These are phyloP conservation scores for Suhomyces terraborum DNA, from an alignment of 1,139 yeast species.

Conservation along the genomic window DNA sequence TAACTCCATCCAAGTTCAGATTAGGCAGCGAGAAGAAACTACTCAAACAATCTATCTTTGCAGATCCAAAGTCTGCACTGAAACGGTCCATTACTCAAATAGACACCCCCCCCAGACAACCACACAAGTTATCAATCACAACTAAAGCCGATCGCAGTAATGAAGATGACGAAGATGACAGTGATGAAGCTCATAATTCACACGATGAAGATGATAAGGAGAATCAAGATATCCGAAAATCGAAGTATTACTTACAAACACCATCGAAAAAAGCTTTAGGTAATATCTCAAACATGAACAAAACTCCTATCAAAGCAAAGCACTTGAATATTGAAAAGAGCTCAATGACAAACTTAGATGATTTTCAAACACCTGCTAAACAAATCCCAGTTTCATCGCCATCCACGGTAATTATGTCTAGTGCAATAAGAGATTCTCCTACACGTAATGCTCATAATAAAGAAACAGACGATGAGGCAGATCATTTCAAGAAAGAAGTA, in stretches of 20 bases:
- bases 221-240: constrained; percentile 9
- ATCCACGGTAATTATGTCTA: constrained; percentile 26
- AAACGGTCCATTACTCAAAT: constrained; percentile 41
- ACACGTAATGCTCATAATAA: constrained; percentile 3
- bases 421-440: constrained; percentile 18
- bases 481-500: constrained; percentile 5
- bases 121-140: constrained; percentile 35
- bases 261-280: constrained; percentile 36
- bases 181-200: constrained; percentile 19
- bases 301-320: constrained; percentile 19
- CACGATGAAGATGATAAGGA: constrained; percentile 17
- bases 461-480: constrained; percentile 11
- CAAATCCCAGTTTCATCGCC: constrained; percentile 27
- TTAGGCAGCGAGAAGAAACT: constrained; percentile 25
- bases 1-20: constrained; percentile 47
- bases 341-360: constrained; percentile 5
- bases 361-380: constrained; percentile 24
- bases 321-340: constrained; percentile 12
- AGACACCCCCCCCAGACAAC: constrained; percentile 47
- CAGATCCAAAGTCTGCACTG: constrained; percentile 30
- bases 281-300: constrained; percentile 29
- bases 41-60: constrained; percentile 23
- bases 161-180: constrained; percentile 20
- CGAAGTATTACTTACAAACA: constrained; percentile 27
- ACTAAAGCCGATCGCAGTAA: constrained; percentile 20